Evolutionary conservation across 1,139 yeast genomes (phyloP).

Genomic region (Hyphopichia pseudoburtonii): DNA sequence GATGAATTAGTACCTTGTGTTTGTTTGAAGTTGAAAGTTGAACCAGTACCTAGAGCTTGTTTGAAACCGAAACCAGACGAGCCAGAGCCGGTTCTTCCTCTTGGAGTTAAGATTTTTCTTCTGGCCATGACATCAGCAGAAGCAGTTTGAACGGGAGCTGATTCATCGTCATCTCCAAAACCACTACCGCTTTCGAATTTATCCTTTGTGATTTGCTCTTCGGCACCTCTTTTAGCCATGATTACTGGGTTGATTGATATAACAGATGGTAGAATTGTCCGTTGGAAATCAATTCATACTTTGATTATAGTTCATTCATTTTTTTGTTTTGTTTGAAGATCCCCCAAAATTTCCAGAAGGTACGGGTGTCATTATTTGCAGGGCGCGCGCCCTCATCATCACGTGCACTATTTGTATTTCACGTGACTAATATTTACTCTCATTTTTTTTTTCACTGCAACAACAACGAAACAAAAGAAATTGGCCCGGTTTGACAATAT

Average conservation of each 20-base stretch:
- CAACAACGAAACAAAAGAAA: not conserved
- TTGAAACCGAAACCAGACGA: slow-evolving; percentile 2
- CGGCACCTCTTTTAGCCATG: slow-evolving; percentile 72
- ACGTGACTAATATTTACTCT: too few species aligned
- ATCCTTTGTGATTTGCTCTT: slow-evolving; percentile 50
- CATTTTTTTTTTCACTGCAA: too few species aligned
- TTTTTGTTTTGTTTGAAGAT: not conserved
- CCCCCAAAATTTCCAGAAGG: too few species aligned
- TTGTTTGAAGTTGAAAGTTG: too few species aligned
- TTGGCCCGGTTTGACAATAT: not conserved
- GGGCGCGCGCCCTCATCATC: too few species aligned
- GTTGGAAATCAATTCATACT: too few species aligned
- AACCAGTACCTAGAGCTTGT: not conserved
- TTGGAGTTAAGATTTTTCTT: slow-evolving; percentile 68
- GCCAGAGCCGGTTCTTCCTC: slow-evolving; percentile 20
- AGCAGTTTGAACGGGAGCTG: slow-evolving; percentile 46
- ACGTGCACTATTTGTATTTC: too few species aligned
- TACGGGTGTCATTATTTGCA: too few species aligned
- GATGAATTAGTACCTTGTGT: too few species aligned
- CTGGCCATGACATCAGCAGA: slow-evolving; percentile 62
- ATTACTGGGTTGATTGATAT: too few species aligned
- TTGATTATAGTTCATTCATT: not conserved
- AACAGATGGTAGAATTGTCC: too few species aligned
- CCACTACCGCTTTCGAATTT: slow-evolving; percentile 39
- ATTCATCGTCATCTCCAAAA: slow-evolving; percentile 19